Conservation (phyloP, 2,329 filamentous ascomycete species). For the Didymosphaeria variabile region DNA sequence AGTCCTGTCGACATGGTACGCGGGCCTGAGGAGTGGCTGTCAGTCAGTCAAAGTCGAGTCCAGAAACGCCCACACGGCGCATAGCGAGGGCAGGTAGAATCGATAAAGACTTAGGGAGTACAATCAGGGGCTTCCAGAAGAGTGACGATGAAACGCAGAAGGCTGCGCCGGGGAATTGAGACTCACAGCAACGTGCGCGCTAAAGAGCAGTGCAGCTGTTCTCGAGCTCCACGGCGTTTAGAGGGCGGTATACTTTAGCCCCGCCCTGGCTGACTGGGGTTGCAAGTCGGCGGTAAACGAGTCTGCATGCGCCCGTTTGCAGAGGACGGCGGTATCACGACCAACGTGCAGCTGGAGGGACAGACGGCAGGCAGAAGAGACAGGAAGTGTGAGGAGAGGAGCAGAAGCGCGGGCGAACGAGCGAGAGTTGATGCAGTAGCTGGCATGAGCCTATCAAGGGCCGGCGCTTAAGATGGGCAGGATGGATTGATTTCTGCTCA, state of each 20-base stretch:
- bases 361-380: constrained; percentile 32
- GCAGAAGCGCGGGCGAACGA: constrained; percentile 43
- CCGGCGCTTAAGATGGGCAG: constrained; percentile 48
- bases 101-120: constrained; percentile 38
- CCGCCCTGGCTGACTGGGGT: constrained; percentile 50
- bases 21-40: constrained; percentile 34
- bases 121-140: constrained; percentile 42
- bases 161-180: constrained; percentile 41
- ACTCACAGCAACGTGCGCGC: constrained; percentile 51
- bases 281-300: constrained; percentile 41
- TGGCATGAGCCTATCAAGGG: constrained; percentile 45
- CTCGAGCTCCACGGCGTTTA: constrained; percentile 48
- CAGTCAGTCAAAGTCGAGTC: constrained; percentile 41
- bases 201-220: constrained; percentile 45
- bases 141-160: constrained; percentile 33
- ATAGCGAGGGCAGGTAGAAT: constrained; percentile 39
- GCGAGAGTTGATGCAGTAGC: constrained; percentile 43
- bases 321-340: constrained; percentile 40
- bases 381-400: constrained; percentile 33
- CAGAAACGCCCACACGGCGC: constrained; percentile 30
- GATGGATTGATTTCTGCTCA: constrained; percentile 46
- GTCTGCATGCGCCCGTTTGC: constrained; percentile 55
- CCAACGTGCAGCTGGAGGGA: constrained; percentile 45
- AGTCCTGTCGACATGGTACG: constrained; percentile 57
- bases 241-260: constrained; percentile 49